A percentile compares a stretch with the other conserved stretches of the same genome.
phyloP scores from a whole-genome alignment of 768 basidiomycete species.

The Leucosporidium creatinivorum region DNA sequence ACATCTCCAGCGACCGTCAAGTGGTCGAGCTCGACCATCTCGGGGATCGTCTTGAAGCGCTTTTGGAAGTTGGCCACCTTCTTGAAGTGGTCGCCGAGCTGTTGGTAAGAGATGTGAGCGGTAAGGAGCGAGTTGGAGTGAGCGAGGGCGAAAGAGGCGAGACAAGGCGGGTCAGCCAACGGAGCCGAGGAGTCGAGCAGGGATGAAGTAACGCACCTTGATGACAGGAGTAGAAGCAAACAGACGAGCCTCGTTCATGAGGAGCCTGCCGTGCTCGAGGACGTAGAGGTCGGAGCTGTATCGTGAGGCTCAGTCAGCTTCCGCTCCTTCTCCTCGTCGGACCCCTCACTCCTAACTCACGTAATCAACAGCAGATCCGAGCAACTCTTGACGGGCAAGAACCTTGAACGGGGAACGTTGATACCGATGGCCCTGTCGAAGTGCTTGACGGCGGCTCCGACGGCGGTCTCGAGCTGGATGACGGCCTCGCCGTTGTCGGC shows the following conservation, averaged over 20 bases:
- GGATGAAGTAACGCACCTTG: slow-evolving; percentile 45
- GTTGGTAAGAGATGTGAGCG: no score
- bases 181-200: no score
- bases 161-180: no score
- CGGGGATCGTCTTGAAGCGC: slow-evolving; percentile 92
- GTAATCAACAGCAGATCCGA: slow-evolving; percentile 50
- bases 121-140: neutral
- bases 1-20: slow-evolving; percentile 63
- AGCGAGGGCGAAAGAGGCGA: no score
- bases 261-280: slow-evolving; percentile 74
- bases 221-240: slow-evolving; percentile 82
- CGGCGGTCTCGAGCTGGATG: slow-evolving; percentile 84
- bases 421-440: slow-evolving; percentile 86
- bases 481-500: slow-evolving; percentile 79
- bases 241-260: slow-evolving; percentile 74
- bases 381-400: slow-evolving; percentile 67
- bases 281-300: slow-evolving; percentile 89
- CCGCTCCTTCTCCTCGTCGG: neutral
- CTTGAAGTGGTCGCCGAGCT: no score
- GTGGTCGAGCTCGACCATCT: slow-evolving; percentile 84
- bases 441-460: slow-evolving; percentile 87
- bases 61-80: slow-evolving; percentile 83
- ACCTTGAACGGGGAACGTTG: slow-evolving; percentile 88
- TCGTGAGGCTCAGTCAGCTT: slow-evolving; percentile 50
- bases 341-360: neutral